Conservation (phyloP, 148 eudicot genomes). For the Chenopodium album region DNA sequence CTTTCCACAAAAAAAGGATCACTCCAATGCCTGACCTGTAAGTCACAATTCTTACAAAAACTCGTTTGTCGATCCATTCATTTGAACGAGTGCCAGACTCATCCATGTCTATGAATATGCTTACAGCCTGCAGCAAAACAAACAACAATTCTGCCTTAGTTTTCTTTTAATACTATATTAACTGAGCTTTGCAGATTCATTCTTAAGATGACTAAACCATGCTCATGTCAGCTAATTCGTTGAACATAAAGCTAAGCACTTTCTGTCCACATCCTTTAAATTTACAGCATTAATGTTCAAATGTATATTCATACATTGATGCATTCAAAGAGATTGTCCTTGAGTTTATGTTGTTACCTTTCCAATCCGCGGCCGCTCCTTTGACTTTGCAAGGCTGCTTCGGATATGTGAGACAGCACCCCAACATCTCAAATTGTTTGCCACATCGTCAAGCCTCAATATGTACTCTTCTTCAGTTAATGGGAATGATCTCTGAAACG, state of each 20-base stretch:
- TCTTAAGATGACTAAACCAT: neutral
- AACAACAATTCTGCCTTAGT: neutral
- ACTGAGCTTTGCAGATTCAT: neutral
- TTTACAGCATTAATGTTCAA: neutral
- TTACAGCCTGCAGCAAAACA: constrained; percentile 62
- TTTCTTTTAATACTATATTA: neutral
- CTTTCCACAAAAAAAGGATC: neutral
- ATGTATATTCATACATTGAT: neutral
- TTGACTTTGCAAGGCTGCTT: constrained; percentile 64
- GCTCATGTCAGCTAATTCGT: neutral
- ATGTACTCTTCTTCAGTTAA: constrained; percentile 92
- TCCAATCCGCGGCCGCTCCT: constrained; percentile 93
- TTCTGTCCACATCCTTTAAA: neutral
- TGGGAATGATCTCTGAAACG: constrained; percentile 80
- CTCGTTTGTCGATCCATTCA: constrained; percentile 87
- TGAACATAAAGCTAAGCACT: neutral
- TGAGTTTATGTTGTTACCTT: constrained; percentile 48
- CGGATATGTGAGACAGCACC: constrained; percentile 97
- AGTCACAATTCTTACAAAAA: neutral
- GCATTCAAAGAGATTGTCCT: neutral
- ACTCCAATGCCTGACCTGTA: neutral
- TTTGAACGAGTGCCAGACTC: constrained; percentile 89
- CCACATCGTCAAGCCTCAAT: constrained; percentile 93
- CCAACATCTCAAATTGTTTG: constrained; percentile 90
- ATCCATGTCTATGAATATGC: constrained; percentile 95